Conservation (phyloP, 2,329 filamentous ascomycete species). For the Xylaria sp. region DNA sequence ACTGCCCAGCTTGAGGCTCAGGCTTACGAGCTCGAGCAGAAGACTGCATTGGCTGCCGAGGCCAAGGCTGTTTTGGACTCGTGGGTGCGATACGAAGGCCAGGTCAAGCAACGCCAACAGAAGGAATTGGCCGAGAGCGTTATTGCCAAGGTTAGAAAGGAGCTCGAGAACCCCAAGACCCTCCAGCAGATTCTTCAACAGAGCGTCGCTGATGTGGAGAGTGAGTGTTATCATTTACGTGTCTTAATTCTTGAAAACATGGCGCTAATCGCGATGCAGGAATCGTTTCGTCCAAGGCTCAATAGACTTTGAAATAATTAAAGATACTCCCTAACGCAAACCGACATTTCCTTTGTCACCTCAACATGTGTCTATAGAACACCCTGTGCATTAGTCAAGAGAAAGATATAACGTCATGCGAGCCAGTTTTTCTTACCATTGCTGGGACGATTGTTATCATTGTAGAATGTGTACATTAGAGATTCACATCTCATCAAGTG, state of each 20-base stretch:
- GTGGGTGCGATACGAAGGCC: constrained; percentile 97
- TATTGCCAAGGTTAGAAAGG: constrained; percentile 98
- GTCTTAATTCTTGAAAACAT: too few species aligned
- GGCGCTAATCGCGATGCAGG: constrained; percentile 52
- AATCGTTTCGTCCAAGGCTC: constrained; percentile 67
- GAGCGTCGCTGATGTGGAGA: constrained; percentile 94
- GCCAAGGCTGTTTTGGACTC: constrained; percentile 96
- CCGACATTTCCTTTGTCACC: constrained; percentile 58
- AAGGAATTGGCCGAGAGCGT: constrained; percentile 89
- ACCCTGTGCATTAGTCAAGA: constrained; percentile 66
- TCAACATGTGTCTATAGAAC: constrained; percentile 60
- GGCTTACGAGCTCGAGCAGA: constrained; percentile 97
- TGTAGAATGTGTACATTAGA: constrained; percentile 2
- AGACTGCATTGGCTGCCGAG: constrained; percentile 88
- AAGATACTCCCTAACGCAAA: constrained; percentile 41
- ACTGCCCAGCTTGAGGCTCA: constrained; percentile 94
- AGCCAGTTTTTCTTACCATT: background rate
- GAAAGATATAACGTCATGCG: constrained; percentile 34
- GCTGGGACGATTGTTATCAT: background rate
- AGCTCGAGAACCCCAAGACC: constrained; percentile 96
- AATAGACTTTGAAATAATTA: constrained; percentile 57
- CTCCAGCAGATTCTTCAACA: constrained; percentile 98
- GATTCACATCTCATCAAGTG: background rate
- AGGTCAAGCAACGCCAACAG: constrained; percentile 99
- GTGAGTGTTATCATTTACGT: constrained; percentile 58